Conservation (phyloP, 2,329 filamentous ascomycete species). For the Penicillium sp. region DNA sequence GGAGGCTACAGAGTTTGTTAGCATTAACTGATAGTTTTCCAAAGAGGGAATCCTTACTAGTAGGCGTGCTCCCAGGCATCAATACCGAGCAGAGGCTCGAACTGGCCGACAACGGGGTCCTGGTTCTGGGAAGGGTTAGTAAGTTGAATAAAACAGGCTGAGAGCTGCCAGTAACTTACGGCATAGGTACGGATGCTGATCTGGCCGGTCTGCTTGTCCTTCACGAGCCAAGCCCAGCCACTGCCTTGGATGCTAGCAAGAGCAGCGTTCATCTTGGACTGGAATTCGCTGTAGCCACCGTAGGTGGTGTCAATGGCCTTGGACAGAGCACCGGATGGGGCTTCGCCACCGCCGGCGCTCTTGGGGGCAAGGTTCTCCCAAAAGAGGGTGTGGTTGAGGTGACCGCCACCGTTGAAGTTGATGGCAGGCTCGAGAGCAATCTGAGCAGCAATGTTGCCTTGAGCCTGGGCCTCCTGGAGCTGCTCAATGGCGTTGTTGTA, state of each 20-base stretch:
- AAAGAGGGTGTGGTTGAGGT: slow-evolving; percentile 64
- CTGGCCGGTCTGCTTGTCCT: slow-evolving; percentile 60
- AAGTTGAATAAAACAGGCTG: not conserved
- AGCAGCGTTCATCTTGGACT: slow-evolving; percentile 64
- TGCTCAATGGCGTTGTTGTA: slow-evolving; percentile 79
- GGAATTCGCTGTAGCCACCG: slow-evolving; percentile 58
- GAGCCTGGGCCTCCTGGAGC: slow-evolving; percentile 57
- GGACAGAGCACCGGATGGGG: slow-evolving; percentile 57
- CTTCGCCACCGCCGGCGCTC: slow-evolving; percentile 61
- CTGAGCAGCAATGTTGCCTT: slow-evolving; percentile 56
- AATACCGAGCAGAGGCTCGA: slow-evolving; percentile 78
- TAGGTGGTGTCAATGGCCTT: slow-evolving; percentile 60
- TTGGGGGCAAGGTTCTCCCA: slow-evolving; percentile 68
- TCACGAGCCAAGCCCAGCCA: slow-evolving; percentile 64
- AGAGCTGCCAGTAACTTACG: slow-evolving; percentile 34
- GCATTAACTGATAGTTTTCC: slow-evolving; percentile 5
- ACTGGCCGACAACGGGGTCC: slow-evolving; percentile 82
- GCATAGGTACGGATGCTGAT: slow-evolving; percentile 64
- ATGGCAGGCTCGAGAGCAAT: slow-evolving; percentile 60
- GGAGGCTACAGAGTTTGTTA: slow-evolving; percentile 55
- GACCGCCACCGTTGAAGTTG: slow-evolving; percentile 65
- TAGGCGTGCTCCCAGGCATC: slow-evolving; percentile 97
- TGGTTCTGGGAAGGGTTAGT: slow-evolving; percentile 59
- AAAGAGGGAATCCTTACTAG: slow-evolving; percentile 55
- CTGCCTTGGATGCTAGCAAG: slow-evolving; percentile 65